phyloP scores from a whole-genome alignment of 441 rosid species.

The Eruca vesicaria region DNA sequence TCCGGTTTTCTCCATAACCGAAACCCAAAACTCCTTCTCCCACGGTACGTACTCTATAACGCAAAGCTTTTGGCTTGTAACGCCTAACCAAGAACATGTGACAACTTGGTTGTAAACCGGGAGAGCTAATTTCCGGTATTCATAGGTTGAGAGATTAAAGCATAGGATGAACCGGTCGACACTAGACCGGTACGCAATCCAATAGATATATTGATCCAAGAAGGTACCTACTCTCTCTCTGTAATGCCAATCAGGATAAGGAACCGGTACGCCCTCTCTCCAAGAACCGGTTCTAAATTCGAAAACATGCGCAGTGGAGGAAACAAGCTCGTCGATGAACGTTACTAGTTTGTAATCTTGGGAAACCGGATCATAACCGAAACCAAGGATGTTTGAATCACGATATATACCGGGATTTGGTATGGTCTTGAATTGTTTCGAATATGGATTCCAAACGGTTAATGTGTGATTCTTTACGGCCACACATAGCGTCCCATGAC shows the following conservation, averaged over 20 bases:
- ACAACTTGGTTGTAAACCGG: conserved; percentile 14
- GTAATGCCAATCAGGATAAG: conserved; percentile 32
- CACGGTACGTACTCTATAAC: conserved; percentile 9
- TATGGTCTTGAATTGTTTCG: conserved; percentile 27
- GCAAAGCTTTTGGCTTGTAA: conserved; percentile 10
- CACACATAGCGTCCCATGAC: conserved; percentile 30
- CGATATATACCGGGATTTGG: conserved; percentile 24
- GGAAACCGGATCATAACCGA: conserved; percentile 26
- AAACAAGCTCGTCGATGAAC: conserved; percentile 19
- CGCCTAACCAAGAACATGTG: conserved; percentile 25
- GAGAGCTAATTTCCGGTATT: conserved; percentile 12
- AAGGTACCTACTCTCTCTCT: conserved; percentile 25
- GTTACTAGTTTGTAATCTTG: conserved; percentile 31
- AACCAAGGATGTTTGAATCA: conserved; percentile 24
- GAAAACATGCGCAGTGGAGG: conserved; percentile 18
- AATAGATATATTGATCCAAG: conserved; percentile 20
- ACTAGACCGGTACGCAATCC: conserved; percentile 33
- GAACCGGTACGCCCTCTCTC: conserved; percentile 7
- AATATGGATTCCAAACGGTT: conserved; percentile 27
- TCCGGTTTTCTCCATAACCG: conserved; percentile 26
- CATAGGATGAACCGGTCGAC: conserved; percentile 24
- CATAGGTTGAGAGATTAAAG: conserved; percentile 23
- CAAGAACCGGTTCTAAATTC: conserved; percentile 25
- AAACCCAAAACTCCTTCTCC: conserved; percentile 15
- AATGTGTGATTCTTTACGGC: conserved; percentile 23